Percentiles rank a stretch among this genome's conserved stretches.
Evolutionary conservation across 306 rosid genomes (phyloP).

Genomic region (Senna siamea): DNA sequence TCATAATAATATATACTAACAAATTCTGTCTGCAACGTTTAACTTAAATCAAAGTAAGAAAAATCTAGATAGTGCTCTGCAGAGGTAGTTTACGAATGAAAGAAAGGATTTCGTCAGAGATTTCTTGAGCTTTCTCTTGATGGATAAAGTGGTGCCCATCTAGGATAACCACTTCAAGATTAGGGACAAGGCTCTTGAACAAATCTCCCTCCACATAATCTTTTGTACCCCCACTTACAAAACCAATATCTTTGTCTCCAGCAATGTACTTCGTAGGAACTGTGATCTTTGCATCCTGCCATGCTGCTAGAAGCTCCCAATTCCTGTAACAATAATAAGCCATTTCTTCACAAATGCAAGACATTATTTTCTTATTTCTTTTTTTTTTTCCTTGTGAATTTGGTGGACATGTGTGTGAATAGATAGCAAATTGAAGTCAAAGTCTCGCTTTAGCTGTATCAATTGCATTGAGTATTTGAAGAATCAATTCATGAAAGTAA

Average conservation of each 20-base stretch:
- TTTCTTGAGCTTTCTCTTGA: constrained; percentile 47
- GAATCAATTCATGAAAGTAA: too few relatives aligned
- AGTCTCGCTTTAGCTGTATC: neutral
- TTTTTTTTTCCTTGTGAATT: neutral
- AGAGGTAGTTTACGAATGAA: constrained; percentile 28
- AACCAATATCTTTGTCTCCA: constrained; percentile 45
- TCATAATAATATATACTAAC: neutral
- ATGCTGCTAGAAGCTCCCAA: constrained; percentile 58
- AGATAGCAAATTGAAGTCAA: neutral
- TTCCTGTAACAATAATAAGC: constrained; percentile 30
- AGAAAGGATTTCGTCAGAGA: constrained; percentile 52
- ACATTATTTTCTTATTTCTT: neutral
- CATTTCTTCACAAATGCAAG: neutral
- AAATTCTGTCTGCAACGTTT: neutral
- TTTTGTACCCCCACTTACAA: constrained; percentile 37
- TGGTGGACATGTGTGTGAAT: neutral
- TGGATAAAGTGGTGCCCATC: constrained; percentile 53
- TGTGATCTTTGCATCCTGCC: constrained; percentile 53
- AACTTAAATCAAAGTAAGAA: neutral
- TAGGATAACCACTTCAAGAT: constrained; percentile 44
- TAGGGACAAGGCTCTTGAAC: constrained; percentile 49
- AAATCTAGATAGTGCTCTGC: constrained; percentile 7
- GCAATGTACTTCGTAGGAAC: constrained; percentile 48
- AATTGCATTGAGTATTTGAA: too few relatives aligned
- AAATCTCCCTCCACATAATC: constrained; percentile 42